Conservation (phyloP, 257 asterid genomes). For the Osmanthus fragrans region DNA sequence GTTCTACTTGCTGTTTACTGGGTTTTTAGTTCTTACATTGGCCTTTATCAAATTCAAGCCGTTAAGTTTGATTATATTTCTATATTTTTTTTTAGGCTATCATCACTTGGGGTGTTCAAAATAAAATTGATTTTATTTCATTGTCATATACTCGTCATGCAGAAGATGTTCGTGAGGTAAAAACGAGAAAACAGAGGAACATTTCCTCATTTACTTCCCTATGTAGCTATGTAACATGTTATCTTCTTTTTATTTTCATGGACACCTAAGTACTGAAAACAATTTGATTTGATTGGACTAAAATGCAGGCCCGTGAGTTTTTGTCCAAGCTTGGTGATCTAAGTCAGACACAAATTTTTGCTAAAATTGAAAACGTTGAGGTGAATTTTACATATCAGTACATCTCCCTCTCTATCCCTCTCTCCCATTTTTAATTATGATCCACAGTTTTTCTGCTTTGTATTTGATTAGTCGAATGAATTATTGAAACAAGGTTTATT, state of each 20-base stretch:
- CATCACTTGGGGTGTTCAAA: conserved; percentile 81
- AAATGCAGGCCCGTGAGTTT: conserved; percentile 72
- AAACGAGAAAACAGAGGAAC: neutral
- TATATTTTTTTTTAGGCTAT: conserved; percentile 46
- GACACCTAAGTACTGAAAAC: conserved; percentile 5
- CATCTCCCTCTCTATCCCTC: neutral
- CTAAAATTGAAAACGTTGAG: conserved; percentile 90
- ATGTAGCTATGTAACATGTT: neutral
- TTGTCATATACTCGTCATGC: conserved; percentile 83
- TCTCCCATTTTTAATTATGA: neutral
- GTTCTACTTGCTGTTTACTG: neutral
- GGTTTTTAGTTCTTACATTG: neutral
- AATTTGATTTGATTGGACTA: conserved; percentile 15
- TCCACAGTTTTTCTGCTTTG: neutral
- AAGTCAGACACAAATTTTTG: conserved; percentile 84
- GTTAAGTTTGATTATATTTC: neutral
- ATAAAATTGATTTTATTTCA: conserved; percentile 81
- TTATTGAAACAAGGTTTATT: no score
- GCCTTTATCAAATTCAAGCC: neutral
- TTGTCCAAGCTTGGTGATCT: conserved; percentile 81
- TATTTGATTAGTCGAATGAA: no score
- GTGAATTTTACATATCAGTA: conserved; percentile 30
- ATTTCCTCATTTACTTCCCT: conserved; percentile 3
- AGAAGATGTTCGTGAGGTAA: conserved; percentile 83
- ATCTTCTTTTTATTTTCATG: neutral